These are phyloP conservation scores for Ustilago shanxiensis DNA, from an alignment of 1,284 basidiomycete genomes.

Conservation along the genomic window DNA sequence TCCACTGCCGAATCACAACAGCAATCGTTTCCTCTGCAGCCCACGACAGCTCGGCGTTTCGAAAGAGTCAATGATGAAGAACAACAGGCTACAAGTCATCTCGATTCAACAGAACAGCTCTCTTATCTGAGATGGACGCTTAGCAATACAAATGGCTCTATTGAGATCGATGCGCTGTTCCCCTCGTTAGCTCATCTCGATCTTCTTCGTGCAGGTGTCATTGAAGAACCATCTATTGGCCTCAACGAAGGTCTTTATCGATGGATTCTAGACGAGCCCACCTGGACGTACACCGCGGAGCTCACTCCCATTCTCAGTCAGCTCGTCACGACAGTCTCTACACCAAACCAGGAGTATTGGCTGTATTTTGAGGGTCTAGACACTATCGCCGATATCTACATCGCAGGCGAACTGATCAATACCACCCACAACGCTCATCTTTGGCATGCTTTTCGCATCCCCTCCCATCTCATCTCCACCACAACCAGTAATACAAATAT, in stretches of 20 bases:
- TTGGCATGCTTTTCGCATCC: constrained; percentile 74
- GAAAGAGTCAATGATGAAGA: too few relatives aligned
- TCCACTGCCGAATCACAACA: constrained; percentile 21
- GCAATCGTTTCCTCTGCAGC: constrained; percentile 24
- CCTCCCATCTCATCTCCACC: neutral
- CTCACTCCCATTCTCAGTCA: constrained; percentile 72
- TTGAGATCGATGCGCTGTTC: constrained; percentile 74
- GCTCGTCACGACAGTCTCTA: constrained; percentile 24
- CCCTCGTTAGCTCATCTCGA: constrained; percentile 76
- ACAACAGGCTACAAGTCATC: neutral
- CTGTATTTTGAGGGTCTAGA: constrained; percentile 77
- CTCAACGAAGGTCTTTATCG: constrained; percentile 76
- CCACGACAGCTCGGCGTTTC: neutral
- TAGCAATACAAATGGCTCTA: constrained; percentile 75
- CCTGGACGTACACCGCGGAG: constrained; percentile 77
- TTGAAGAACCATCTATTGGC: constrained; percentile 75
- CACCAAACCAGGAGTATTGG: constrained; percentile 68
- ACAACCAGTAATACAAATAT: constrained; percentile 21
- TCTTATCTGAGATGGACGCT: constrained; percentile 72
- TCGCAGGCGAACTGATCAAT: constrained; percentile 74
- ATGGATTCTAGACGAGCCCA: constrained; percentile 75
- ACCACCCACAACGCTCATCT: constrained; percentile 77
- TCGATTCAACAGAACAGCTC: neutral
- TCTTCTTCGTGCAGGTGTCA: constrained; percentile 74
- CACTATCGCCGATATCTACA: constrained; percentile 75